Evolutionary conservation across 1,284 basidiomycete genomes (phyloP).

Genomic region (Gomphus sp.): DNA sequence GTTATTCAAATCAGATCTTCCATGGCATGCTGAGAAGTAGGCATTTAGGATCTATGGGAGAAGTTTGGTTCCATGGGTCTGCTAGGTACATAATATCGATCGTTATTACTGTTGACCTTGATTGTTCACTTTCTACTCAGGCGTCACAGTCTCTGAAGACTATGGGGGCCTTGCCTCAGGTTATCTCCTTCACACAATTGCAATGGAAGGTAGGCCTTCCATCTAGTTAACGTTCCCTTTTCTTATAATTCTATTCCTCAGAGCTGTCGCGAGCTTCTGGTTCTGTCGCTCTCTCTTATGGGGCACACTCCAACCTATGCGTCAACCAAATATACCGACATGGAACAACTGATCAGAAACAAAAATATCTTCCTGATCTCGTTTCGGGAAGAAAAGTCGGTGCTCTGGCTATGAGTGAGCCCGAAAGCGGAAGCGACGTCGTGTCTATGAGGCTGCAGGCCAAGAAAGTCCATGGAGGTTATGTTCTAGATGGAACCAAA

Average conservation of each 20-base stretch:
- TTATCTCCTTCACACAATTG: constrained; percentile 84
- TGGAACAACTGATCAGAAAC: constrained; percentile 80
- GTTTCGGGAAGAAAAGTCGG: constrained; percentile 81
- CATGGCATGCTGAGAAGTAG: neutral
- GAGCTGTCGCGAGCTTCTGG: constrained; percentile 85
- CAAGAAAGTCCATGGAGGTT: constrained; percentile 67
- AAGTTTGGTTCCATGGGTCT: constrained; percentile 77
- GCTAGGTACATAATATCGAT: constrained; percentile 21
- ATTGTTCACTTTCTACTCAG: constrained; percentile 19
- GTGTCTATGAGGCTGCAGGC: constrained; percentile 84
- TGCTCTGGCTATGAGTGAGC: constrained; percentile 90
- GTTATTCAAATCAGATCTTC: constrained; percentile 17
- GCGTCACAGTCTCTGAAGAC: constrained; percentile 74
- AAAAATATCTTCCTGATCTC: constrained; percentile 81
- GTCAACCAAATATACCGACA: constrained; percentile 83
- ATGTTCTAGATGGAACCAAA: constrained; percentile 81
- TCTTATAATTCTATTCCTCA: constrained; percentile 10
- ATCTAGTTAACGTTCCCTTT: neutral
- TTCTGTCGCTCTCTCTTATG: constrained; percentile 86
- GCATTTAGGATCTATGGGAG: constrained; percentile 71
- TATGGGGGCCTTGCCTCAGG: constrained; percentile 75
- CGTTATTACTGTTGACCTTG: no score
- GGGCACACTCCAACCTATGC: constrained; percentile 89
- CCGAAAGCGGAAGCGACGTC: constrained; percentile 86
- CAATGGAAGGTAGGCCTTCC: constrained; percentile 65